Percentiles rank a stretch among this genome's conserved stretches.
Conservation (phyloP, 2,329 filamentous ascomycete genomes). For the Trichophyton verrucosum region DNA sequence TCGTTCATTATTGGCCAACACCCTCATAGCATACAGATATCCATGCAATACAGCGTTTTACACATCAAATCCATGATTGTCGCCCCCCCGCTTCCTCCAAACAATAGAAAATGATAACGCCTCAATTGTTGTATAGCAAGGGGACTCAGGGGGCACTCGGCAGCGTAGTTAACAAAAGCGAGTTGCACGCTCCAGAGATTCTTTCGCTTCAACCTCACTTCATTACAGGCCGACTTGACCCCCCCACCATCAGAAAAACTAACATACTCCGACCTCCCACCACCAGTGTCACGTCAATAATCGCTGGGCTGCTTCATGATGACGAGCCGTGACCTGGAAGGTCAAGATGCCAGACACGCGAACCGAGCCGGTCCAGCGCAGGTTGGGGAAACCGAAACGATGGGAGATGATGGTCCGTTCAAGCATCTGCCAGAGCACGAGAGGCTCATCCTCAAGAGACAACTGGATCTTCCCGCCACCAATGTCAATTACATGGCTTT, state of each 20-base stretch:
- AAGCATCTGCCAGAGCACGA: constrained; percentile 52
- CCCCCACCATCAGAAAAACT: not conserved
- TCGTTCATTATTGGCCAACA: no score
- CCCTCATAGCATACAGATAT: no score
- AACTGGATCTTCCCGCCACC: constrained; percentile 52
- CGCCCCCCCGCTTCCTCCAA: no score
- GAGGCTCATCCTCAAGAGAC: constrained; percentile 52
- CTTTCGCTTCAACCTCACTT: not conserved
- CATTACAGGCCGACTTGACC: no score
- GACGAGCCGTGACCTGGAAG: not conserved
- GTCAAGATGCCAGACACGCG: not conserved
- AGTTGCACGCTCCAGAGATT: not conserved
- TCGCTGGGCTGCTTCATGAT: not conserved
- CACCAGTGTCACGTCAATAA: not conserved
- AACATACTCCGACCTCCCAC: not conserved
- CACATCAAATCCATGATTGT: no score
- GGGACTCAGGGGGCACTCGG: not conserved
- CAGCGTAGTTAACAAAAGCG: not conserved
- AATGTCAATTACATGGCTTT: constrained; percentile 51
- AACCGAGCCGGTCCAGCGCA: not conserved
- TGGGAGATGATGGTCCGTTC: constrained; percentile 38
- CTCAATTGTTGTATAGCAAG: not conserved
- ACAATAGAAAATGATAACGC: no score
- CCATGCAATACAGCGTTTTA: no score
- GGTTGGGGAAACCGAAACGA: constrained; percentile 12